Evolutionary conservation across 2,329 filamentous ascomycete genomes (phyloP).

Genomic region (Colletotrichum tofieldiae): DNA sequence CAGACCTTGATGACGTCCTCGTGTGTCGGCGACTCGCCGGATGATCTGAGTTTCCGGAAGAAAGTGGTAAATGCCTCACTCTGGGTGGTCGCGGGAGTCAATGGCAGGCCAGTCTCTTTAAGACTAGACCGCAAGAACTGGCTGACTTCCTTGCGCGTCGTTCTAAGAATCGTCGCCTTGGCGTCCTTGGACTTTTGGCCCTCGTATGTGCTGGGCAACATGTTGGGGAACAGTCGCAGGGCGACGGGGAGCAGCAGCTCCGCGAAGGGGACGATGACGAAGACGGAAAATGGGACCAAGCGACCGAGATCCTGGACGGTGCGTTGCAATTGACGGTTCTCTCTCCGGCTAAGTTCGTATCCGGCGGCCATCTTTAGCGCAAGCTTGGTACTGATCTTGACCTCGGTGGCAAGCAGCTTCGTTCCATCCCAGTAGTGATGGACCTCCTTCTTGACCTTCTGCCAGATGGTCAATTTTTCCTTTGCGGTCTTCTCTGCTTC

Average conservation of each 20-base stretch:
- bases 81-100: conserved; percentile 87
- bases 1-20: conserved; percentile 98
- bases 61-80: conserved; percentile 96
- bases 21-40: conserved; percentile 89
- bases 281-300: conserved; percentile 95
- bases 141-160: conserved; percentile 94
- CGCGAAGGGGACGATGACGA: conserved; percentile 96
- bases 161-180: conserved; percentile 86
- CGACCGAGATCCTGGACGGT: conserved; percentile 95
- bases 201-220: conserved; percentile 97
- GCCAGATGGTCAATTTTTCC: conserved; percentile 88
- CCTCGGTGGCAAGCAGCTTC: conserved; percentile 92
- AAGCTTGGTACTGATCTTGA: conserved; percentile 91
- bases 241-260: conserved; percentile 93
- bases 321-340: conserved; percentile 91
- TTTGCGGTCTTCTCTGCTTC: conserved; percentile 76
- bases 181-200: conserved; percentile 90
- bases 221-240: conserved; percentile 95
- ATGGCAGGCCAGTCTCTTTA: conserved; percentile 91
- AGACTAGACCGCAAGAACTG: conserved; percentile 90
- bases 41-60: conserved; percentile 95
- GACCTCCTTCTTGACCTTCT: conserved; percentile 95
- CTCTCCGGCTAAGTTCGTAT: conserved; percentile 94
- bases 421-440: conserved; percentile 99
- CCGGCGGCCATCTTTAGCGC: conserved; percentile 98